Evolutionary conservation across 345 rosid species (phyloP).

Genomic region (Viola odorata): DNA sequence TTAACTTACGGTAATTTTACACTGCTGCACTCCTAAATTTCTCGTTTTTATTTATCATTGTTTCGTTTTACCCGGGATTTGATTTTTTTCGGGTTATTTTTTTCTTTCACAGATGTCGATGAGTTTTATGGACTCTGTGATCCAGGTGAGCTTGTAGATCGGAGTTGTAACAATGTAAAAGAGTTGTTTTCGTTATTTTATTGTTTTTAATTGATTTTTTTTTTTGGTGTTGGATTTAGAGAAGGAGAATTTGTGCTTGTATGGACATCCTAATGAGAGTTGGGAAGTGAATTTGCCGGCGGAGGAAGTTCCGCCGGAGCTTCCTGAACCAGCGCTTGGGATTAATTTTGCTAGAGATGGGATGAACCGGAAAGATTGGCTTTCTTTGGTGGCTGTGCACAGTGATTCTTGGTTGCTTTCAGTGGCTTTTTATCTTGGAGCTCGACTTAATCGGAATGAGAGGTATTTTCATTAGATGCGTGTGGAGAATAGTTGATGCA

Average conservation of each 20-base stretch:
- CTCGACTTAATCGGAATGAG: slow-evolving; percentile 82
- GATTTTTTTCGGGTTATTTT: not conserved
- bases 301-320: slow-evolving; percentile 94
- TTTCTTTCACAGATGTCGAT: slow-evolving; percentile 14
- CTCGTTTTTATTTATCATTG: not conserved
- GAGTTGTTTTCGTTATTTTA: not conserved
- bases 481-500: too few relatives aligned
- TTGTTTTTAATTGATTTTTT: not conserved
- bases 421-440: slow-evolving; percentile 92
- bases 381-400: slow-evolving; percentile 87
- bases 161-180: not conserved
- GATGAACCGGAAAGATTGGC: slow-evolving; percentile 93
- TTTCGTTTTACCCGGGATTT: not conserved
- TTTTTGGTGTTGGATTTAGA: slow-evolving; percentile 30
- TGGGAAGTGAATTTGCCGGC: slow-evolving; percentile 98
- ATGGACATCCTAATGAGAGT: slow-evolving; percentile 82
- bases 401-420: slow-evolving; percentile 98
- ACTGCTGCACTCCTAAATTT: not conserved
- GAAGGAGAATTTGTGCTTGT: slow-evolving; percentile 91
- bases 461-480: slow-evolving; percentile 37
- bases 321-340: slow-evolving; percentile 96
- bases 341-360: slow-evolving; percentile 97
- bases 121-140: slow-evolving; percentile 18
- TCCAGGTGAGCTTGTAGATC: slow-evolving; percentile 16
- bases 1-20: slow-evolving; percentile 11